Evolutionary conservation across 2,329 filamentous ascomycete species (phyloP).

Genomic region (Endoconidiophora polonica): DNA sequence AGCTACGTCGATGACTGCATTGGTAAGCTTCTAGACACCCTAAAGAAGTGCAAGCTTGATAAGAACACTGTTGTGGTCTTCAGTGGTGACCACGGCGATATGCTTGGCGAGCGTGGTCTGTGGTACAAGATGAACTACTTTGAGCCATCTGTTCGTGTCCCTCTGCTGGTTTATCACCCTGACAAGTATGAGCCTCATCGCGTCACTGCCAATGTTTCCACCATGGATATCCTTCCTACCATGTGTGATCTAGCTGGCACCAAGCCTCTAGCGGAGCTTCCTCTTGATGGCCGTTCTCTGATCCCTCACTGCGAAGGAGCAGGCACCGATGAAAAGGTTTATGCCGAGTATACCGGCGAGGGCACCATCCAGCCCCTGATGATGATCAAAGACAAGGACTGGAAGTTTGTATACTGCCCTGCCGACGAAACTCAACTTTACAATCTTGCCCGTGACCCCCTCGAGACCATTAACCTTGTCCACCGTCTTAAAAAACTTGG

Average conservation of each 20-base stretch:
- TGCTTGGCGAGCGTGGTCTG: constrained; percentile 79
- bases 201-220: constrained; percentile 73
- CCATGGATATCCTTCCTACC: constrained; percentile 77
- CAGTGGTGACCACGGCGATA: constrained; percentile 86
- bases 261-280: constrained; percentile 51
- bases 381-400: constrained; percentile 80
- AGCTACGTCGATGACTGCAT: constrained; percentile 91
- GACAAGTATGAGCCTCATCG: constrained; percentile 57
- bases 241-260: constrained; percentile 68
- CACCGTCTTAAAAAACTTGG: constrained; percentile 24
- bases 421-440: constrained; percentile 73
- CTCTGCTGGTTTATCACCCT: constrained; percentile 71
- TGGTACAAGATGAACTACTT: constrained; percentile 99
- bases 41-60: constrained; percentile 63
- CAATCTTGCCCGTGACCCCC: constrained; percentile 59
- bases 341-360: constrained; percentile 89
- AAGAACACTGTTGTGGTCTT: constrained; percentile 86
- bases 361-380: constrained; percentile 77
- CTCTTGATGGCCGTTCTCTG: constrained; percentile 71
- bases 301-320: constrained; percentile 55
- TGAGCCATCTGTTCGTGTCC: constrained; percentile 77
- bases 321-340: constrained; percentile 63
- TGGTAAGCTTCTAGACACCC: constrained; percentile 59
- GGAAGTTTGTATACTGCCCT: constrained; percentile 83
- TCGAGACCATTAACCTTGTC: constrained; percentile 61